phyloP scores from a whole-genome alignment of 345 rosid species.

The Murraya koenigii region DNA sequence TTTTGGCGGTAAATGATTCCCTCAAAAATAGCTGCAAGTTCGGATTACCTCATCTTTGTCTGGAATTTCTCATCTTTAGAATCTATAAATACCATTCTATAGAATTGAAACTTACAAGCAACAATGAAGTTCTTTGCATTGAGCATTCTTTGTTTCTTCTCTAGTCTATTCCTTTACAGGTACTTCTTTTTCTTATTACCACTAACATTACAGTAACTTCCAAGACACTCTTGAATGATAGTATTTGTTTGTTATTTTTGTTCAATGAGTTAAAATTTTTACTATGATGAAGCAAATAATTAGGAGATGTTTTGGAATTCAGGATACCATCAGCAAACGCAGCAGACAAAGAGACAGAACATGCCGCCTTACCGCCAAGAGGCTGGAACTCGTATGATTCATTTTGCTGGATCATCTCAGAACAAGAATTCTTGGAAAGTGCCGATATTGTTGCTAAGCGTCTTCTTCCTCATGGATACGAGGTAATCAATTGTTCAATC shows the following conservation, averaged over 20 bases:
- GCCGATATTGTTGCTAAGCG: constrained; percentile 58
- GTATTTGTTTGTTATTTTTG: not conserved
- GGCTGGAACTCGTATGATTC: constrained; percentile 97
- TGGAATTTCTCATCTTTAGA: not conserved
- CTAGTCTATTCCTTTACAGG: constrained; percentile 30
- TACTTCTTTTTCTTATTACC: not conserved
- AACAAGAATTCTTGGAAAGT: constrained; percentile 67
- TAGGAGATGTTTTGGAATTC: constrained; percentile 4
- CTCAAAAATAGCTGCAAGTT: not conserved
- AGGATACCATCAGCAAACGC: constrained; percentile 27
- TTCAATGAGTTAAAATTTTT: not conserved
- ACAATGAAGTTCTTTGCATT: constrained; percentile 9
- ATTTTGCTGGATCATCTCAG: constrained; percentile 77
- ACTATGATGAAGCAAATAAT: not conserved
- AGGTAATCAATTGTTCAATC: constrained; percentile 38
- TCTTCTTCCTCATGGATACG: constrained; percentile 64
- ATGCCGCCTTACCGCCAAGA: constrained; percentile 73
- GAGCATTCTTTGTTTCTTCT: constrained; percentile 27
- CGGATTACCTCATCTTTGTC: not conserved
- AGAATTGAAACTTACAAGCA: not conserved
- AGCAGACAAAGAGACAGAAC: constrained; percentile 18
- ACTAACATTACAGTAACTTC: not conserved
- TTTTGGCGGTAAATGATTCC: not conserved
- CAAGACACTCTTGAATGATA: not conserved
- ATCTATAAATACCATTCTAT: not conserved